These are phyloP conservation scores for Lipomyces mesembrius DNA, from an alignment of 805 yeast genomes.

Conservation along the genomic window DNA sequence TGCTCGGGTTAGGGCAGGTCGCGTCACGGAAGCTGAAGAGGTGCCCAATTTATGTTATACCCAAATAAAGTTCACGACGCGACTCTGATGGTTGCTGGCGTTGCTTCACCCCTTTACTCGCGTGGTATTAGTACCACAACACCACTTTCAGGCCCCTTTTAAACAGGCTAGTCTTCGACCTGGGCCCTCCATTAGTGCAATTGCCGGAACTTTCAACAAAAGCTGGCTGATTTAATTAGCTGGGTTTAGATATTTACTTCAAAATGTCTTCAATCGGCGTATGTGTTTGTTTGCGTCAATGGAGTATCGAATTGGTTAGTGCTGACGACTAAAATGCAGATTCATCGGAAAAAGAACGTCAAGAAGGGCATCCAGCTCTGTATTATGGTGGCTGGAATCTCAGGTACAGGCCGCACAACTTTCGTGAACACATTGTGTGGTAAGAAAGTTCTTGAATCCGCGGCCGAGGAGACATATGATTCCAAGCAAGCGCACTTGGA, in stretches of 20 bases:
- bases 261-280: conserved; percentile 17
- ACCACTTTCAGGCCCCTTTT: background rate
- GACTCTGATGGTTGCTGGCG: background rate
- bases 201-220: background rate
- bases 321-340: conserved; percentile 13
- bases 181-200: background rate
- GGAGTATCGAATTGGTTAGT: background rate
- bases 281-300: background rate
- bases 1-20: background rate
- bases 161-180: background rate
- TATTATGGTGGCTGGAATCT: conserved; percentile 70
- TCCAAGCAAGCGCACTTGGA: conserved; percentile 47
- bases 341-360: conserved; percentile 64
- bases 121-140: background rate
- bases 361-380: conserved; percentile 67
- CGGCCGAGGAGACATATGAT: conserved; percentile 32
- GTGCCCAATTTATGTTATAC: background rate
- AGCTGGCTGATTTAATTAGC: background rate
- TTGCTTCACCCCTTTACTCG: background rate
- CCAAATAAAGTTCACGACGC: background rate
- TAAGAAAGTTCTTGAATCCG: conserved; percentile 49
- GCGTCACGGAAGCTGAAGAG: background rate
- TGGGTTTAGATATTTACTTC: background rate
- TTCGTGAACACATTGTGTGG: conserved; percentile 72
- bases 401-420: conserved; percentile 75